Base-by-base conservation (phyloP, 2,329 filamentous ascomycete genomes). In the Colletotrichum aenigma region DNA sequence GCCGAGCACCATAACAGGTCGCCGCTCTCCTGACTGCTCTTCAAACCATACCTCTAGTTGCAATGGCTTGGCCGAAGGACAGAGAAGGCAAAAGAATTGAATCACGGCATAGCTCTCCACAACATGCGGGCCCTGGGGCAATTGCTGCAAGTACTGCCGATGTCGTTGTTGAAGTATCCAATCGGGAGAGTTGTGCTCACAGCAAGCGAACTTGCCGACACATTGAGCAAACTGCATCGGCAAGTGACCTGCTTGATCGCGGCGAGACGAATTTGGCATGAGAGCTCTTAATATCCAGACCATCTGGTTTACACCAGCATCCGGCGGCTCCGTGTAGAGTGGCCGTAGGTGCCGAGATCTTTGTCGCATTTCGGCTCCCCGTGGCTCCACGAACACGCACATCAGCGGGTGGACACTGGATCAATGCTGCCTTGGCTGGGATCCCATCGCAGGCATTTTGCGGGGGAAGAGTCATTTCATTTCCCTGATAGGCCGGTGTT, bases 401-500 rank as follows among this genome's bases (percentile, higher is more conserved):
- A 75, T 68, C 70, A 65, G 70, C 56, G 48, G 56, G 74, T 74
- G 74, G 74, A 34, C 74, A 75, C 74, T 67, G 65, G 70, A 67
- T 73, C 74, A 67, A 48, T 64, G 55, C 58, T 58, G 64, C 56
- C 64, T 74, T 73, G 74, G 70, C 74, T 65, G 32, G 74, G 74
- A 69, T 75, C 70, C 64, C 74, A 75, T 75, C 64, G 43, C 58
- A 28, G 68, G 64, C 56, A 68, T 68, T 75, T 75, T 75, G 74
- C 70, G 74, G 74, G 70, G 74, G 70, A 75, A 73, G 70, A 73
- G 74, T 75, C 70, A 73, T 67, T 52, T 60, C 58, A 65, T 73
- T 73, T 34, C 56, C 65, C 55, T 73, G 62, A 75, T 72, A 75
- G 73, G 73, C 62, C 56, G 43, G 26, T 64, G 7, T 70, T 30